Percentiles rank a stretch among this genome's conserved stretches.
phyloP scores from a whole-genome alignment of 2,329 filamentous ascomycete species.

The Epichloe elymi region DNA sequence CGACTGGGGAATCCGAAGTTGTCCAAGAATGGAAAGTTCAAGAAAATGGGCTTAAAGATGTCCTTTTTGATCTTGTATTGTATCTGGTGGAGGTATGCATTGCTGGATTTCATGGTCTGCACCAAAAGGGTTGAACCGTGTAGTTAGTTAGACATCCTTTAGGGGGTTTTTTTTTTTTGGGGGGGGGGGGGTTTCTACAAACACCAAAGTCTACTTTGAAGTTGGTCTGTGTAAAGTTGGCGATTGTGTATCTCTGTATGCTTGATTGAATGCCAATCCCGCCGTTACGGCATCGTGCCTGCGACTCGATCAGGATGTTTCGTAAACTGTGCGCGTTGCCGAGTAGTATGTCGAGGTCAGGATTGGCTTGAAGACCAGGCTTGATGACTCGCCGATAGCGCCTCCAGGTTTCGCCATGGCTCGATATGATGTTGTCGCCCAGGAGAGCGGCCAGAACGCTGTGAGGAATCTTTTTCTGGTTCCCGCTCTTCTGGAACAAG shows the following conservation, averaged over 20 bases:
- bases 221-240: constrained; percentile 21
- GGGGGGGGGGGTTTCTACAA: not conserved
- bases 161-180: too few relatives aligned
- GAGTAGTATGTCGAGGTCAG: constrained; percentile 12
- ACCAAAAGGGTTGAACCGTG: not conserved
- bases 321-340: constrained; percentile 14
- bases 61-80: constrained; percentile 17
- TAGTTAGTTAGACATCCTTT: not conserved
- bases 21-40: constrained; percentile 22
- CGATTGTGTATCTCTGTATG: constrained; percentile 23
- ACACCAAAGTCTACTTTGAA: constrained; percentile 15
- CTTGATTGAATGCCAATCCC: constrained; percentile 18
- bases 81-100: constrained; percentile 12
- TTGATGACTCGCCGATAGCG: constrained; percentile 23
- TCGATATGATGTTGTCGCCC: constrained; percentile 27
- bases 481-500: constrained; percentile 24
- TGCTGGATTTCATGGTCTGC: constrained; percentile 12
- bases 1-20: constrained; percentile 15
- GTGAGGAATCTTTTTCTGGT: constrained; percentile 26
- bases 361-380: constrained; percentile 18
- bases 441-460: constrained; percentile 24
- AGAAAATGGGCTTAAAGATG: constrained; percentile 21
- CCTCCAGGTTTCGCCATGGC: constrained; percentile 23
- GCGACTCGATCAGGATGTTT: constrained; percentile 16
- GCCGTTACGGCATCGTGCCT: constrained; percentile 10